phyloP scores from a whole-genome alignment of 345 rosid genomes.

The Eutrema heterophyllum region DNA sequence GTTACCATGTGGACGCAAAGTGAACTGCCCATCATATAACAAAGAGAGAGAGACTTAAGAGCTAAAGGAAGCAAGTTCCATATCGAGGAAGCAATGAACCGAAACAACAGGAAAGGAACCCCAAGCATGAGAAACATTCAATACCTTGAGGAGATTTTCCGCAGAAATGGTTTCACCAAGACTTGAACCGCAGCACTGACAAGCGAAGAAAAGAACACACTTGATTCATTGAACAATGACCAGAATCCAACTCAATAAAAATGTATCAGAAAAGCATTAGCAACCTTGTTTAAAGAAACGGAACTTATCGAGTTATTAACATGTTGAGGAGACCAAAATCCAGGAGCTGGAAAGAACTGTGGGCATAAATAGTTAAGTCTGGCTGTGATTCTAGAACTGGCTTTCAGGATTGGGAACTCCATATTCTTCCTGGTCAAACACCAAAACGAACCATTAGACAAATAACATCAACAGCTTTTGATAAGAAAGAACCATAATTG shows the following conservation, averaged over 20 bases:
- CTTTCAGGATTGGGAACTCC: conserved; percentile 74
- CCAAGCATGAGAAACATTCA: conserved; percentile 1
- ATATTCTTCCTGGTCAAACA: conserved; percentile 57
- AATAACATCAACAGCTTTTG: not conserved
- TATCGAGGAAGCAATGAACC: not conserved
- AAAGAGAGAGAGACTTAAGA: conserved; percentile 13
- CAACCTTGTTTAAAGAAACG: conserved; percentile 46
- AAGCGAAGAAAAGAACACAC: conserved; percentile 21
- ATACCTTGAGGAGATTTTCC: conserved; percentile 97
- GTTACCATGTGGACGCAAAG: conserved; percentile 83
- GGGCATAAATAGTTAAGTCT: conserved; percentile 92
- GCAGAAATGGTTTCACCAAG: conserved; percentile 49
- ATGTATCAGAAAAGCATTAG: conserved; percentile 19
- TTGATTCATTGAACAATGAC: not conserved
- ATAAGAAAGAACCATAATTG: conserved; percentile 9
- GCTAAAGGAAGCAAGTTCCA: not conserved
- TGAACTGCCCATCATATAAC: conserved; percentile 54
- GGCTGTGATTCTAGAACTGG: conserved; percentile 82
- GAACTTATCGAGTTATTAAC: conserved; percentile 27
- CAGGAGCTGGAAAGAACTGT: conserved; percentile 92
- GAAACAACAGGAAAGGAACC: not conserved
- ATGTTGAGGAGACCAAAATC: conserved; percentile 57
- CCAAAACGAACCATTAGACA: conserved; percentile 5
- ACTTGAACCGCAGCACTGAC: conserved; percentile 43
- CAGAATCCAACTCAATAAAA: conserved; percentile 1